phyloP scores from a whole-genome alignment of 2,329 filamentous ascomycete genomes.

The Botryotinia narcissicola region DNA sequence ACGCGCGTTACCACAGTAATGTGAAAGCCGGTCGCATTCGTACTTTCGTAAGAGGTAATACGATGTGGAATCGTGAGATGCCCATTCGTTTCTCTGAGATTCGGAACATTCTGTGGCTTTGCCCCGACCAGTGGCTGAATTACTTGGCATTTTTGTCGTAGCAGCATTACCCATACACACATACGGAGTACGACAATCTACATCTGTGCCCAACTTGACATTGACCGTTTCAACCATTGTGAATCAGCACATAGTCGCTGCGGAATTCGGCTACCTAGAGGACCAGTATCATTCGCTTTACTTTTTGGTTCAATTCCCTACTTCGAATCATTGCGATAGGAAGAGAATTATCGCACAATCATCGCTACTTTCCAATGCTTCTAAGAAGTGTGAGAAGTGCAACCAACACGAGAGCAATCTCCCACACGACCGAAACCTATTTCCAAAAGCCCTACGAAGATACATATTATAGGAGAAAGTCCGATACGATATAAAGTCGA shows the following conservation, averaged over 20 bases:
- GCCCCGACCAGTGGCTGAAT: slow-evolving; percentile 9
- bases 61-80: neutral
- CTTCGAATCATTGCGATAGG: slow-evolving; percentile 6
- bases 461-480: neutral
- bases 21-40: slow-evolving; percentile 7
- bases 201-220: slow-evolving; percentile 8
- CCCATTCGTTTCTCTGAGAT: slow-evolving; percentile 8
- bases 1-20: slow-evolving; percentile 7
- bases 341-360: slow-evolving; percentile 1
- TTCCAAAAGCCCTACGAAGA: slow-evolving; percentile 23
- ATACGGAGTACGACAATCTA: slow-evolving; percentile 2
- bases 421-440: slow-evolving; percentile 31
- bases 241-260: slow-evolving; percentile 13
- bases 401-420: slow-evolving; percentile 32
- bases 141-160: neutral
- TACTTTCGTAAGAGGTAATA: neutral
- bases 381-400: slow-evolving; percentile 27
- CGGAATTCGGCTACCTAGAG: neutral
- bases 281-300: slow-evolving; percentile 11
- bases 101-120: slow-evolving; percentile 13
- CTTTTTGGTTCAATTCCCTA: neutral
- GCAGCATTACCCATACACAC: neutral
- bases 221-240: slow-evolving; percentile 4
- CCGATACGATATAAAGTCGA: neutral
- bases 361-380: slow-evolving; percentile 18